Percentiles rank a stretch among this genome's conserved stretches.
phyloP scores from a whole-genome alignment of 148 eudicot species.

The Linanthus parryae region DNA sequence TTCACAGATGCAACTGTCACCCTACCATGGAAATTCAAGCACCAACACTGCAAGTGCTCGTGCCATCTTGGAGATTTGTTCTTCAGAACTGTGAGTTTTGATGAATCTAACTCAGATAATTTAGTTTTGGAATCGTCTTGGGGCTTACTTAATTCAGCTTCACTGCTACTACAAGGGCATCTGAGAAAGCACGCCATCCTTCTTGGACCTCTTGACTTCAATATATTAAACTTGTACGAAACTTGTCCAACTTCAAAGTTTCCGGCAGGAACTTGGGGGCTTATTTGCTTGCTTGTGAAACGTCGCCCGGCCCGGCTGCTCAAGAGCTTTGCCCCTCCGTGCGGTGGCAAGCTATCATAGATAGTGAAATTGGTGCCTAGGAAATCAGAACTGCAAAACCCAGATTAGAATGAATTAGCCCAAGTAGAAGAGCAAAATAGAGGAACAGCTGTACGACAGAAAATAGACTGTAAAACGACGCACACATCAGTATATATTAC shows the following conservation, averaged over 20 bases:
- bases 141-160: slow-evolving; percentile 14
- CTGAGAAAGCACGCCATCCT: slow-evolving; percentile 74
- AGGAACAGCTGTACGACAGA: too few species aligned
- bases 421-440: not conserved
- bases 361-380: slow-evolving; percentile 95
- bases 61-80: slow-evolving; percentile 98
- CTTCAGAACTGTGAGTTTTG: slow-evolving; percentile 43
- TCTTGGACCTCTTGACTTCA: slow-evolving; percentile 94
- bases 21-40: slow-evolving; percentile 94
- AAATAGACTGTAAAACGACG: too few species aligned
- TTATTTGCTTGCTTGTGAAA: slow-evolving; percentile 81
- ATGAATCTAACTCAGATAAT: slow-evolving; percentile 22
- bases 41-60: slow-evolving; percentile 94
- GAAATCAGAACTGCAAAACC: slow-evolving; percentile 74
- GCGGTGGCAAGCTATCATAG: slow-evolving; percentile 86
- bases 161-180: slow-evolving; percentile 38
- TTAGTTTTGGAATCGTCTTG: slow-evolving; percentile 21
- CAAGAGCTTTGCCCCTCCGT: slow-evolving; percentile 69
- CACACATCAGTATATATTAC: too few species aligned
- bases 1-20: slow-evolving; percentile 96
- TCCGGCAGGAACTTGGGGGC: slow-evolving; percentile 91
- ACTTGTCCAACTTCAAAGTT: slow-evolving; percentile 79
- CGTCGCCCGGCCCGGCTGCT: slow-evolving; percentile 73
- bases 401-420: not conserved
- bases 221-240: slow-evolving; percentile 86